A percentile compares a stretch with the other conserved stretches of the same genome.
Evolutionary conservation across 2,329 filamentous ascomycete genomes (phyloP).

Genomic region (Lecanicillium sp.): DNA sequence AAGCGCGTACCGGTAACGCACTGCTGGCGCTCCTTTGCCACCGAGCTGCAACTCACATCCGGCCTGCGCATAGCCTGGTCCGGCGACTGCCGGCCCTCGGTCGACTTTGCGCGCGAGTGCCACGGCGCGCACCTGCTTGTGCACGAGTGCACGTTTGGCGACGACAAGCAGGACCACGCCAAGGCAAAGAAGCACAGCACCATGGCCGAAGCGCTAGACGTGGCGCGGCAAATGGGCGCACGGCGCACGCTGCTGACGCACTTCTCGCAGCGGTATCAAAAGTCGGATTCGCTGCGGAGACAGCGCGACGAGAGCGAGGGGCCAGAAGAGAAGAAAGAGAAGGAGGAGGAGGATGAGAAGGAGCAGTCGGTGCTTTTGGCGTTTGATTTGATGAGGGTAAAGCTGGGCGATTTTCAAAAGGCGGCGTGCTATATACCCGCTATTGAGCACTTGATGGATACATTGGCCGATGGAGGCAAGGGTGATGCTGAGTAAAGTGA

Average conservation of each 20-base stretch:
- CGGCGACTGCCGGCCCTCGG: constrained; percentile 81
- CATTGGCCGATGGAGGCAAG: constrained; percentile 12
- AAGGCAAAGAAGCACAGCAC: constrained; percentile 85
- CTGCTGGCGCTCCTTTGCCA: constrained; percentile 70
- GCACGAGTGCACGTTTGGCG: constrained; percentile 94
- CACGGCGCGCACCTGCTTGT: constrained; percentile 72
- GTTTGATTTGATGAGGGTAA: constrained; percentile 72
- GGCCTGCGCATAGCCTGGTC: constrained; percentile 87
- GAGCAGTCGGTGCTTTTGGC: constrained; percentile 50
- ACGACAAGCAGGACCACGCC: constrained; percentile 72
- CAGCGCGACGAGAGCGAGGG: constrained; percentile 23
- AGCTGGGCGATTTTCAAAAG: constrained; percentile 60
- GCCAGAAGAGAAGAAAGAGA: constrained; percentile 16
- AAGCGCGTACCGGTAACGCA: constrained; percentile 64
- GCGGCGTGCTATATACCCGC: constrained; percentile 55
- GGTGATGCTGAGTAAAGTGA: constrained; percentile 1
- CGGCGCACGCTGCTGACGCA: constrained; percentile 80
- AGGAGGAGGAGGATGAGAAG: neutral
- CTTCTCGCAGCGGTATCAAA: constrained; percentile 90
- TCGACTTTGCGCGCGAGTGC: constrained; percentile 62
- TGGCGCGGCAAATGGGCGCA: constrained; percentile 73
- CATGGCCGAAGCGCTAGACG: constrained; percentile 71
- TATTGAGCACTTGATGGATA: constrained; percentile 42
- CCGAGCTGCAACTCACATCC: constrained; percentile 67
- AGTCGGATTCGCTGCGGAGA: constrained; percentile 31